These are phyloP conservation scores for Hygrophorus pudorinus DNA, from an alignment of 768 basidiomycete species.

Conservation along the genomic window DNA sequence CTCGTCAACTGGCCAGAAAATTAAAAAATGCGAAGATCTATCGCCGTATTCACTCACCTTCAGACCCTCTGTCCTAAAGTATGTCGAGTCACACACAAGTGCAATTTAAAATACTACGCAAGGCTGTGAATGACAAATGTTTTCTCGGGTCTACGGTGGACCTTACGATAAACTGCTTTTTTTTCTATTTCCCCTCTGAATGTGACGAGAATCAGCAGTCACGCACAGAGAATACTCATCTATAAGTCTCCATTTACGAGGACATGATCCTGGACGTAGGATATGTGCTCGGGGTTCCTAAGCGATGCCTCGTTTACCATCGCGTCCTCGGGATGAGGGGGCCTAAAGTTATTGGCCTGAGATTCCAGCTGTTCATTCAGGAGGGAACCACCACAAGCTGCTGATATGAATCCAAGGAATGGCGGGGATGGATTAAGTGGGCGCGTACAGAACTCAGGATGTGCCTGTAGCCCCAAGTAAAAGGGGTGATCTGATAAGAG, in stretches of 20 bases:
- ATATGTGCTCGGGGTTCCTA: not conserved
- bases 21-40: too few relatives aligned
- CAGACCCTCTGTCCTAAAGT: too few relatives aligned
- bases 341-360: conserved; percentile 54
- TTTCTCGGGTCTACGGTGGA: too few relatives aligned
- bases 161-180: too few relatives aligned
- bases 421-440: conserved; percentile 96
- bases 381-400: conserved; percentile 41
- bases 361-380: conserved; percentile 62
- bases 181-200: too few relatives aligned
- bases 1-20: too few relatives aligned
- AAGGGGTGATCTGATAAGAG: conserved; percentile 73
- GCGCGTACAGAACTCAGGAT: conserved; percentile 97
- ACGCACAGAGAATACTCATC: not conserved
- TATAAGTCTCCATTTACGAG: conserved; percentile 1
- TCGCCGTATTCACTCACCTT: too few relatives aligned
- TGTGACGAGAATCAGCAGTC: too few relatives aligned
- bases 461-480: conserved; percentile 91
- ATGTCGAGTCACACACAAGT: too few relatives aligned
- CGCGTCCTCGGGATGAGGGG: conserved; percentile 65
- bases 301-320: conserved; percentile 52
- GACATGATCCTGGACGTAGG: not conserved
- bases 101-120: too few relatives aligned
- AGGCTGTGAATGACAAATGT: too few relatives aligned
- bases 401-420: conserved; percentile 92